Evolutionary conservation across 2,329 filamentous ascomycete genomes (phyloP).

Genomic region (Xylaria sp.): DNA sequence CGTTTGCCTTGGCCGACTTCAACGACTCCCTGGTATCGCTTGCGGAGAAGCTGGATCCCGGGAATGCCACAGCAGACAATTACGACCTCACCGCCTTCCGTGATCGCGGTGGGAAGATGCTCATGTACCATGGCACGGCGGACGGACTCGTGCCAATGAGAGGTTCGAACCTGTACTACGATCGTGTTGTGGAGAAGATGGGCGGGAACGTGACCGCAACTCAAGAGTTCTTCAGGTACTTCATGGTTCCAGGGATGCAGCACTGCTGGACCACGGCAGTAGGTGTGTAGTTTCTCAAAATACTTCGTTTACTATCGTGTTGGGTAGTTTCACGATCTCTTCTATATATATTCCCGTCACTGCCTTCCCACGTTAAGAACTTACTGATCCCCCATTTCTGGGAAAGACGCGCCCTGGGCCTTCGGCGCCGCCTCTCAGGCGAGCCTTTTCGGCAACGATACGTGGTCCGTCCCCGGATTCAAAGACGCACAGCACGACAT

Average conservation of each 20-base stretch:
- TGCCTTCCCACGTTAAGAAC: neutral
- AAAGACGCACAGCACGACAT: constrained; percentile 51
- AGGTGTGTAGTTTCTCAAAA: constrained; percentile 17
- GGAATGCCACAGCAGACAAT: constrained; percentile 52
- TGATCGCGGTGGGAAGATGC: constrained; percentile 54
- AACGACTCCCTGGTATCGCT: constrained; percentile 47
- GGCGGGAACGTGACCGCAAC: constrained; percentile 47
- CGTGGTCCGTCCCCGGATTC: constrained; percentile 51
- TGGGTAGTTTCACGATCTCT: neutral
- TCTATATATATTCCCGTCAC: neutral
- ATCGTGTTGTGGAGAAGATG: constrained; percentile 44
- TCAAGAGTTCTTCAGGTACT: constrained; percentile 62
- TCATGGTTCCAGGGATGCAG: constrained; percentile 63
- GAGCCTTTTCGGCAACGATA: constrained; percentile 43
- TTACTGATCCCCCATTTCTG: constrained; percentile 6
- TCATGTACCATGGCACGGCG: constrained; percentile 58
- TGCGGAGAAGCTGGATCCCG: constrained; percentile 51
- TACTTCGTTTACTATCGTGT: neutral
- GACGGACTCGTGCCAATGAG: constrained; percentile 55
- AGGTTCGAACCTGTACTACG: constrained; percentile 51
- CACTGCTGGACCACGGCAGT: constrained; percentile 55
- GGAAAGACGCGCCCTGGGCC: constrained; percentile 53
- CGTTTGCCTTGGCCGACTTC: constrained; percentile 50
- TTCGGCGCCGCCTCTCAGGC: constrained; percentile 50
- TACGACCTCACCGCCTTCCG: constrained; percentile 54